A percentile compares a stretch with the other conserved stretches of the same genome.
Evolutionary conservation across 208 protist genomes (phyloP).

Genomic region (Naegleria fowleri): DNA sequence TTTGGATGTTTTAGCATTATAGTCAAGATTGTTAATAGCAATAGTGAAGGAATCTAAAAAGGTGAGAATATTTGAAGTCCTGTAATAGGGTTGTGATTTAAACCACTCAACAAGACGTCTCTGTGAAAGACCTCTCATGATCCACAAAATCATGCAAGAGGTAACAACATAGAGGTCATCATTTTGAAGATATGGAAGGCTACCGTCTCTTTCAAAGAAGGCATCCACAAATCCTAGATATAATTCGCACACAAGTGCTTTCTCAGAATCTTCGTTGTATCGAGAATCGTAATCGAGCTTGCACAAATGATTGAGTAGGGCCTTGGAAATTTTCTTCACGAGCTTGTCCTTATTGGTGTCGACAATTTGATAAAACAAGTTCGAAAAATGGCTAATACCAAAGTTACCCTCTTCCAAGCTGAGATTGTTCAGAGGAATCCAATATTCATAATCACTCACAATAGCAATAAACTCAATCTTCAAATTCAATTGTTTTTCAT

Average conservation of each 20-base stretch:
- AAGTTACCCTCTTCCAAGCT: background rate
- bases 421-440: background rate
- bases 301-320: background rate
- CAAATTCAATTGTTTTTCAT: background rate
- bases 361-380: background rate
- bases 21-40: background rate
- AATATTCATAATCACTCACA: background rate
- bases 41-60: background rate
- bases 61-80: background rate
- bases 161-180: background rate
- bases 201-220: background rate
- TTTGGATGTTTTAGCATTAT: background rate
- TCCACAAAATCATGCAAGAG: background rate
- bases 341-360: background rate
- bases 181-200: background rate
- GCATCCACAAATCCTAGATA: background rate
- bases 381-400: background rate
- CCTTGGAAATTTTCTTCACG: background rate
- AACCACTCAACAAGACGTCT: background rate
- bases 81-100: background rate
- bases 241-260: background rate
- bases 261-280: background rate
- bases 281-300: background rate
- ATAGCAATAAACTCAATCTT: slow-evolving; percentile 18
- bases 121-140: background rate